Conservation (phyloP, 495 filamentous ascomycete species). For the Bacidia rubella region DNA sequence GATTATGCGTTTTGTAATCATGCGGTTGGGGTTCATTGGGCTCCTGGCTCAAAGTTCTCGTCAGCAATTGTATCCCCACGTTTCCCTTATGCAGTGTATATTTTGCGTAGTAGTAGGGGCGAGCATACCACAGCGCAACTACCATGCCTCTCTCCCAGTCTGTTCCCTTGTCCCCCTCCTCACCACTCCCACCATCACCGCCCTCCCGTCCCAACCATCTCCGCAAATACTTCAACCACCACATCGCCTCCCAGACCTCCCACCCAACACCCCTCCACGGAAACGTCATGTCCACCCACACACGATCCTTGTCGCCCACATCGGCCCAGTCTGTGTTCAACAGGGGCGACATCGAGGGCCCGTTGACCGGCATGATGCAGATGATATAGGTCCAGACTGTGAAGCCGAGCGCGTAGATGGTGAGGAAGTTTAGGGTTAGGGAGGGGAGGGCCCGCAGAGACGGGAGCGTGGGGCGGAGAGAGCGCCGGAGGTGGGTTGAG, state of each 20-base stretch:
- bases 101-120: not conserved
- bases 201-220: slow-evolving; percentile 10
- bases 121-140: slow-evolving; percentile 35
- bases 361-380: slow-evolving; percentile 48
- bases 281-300: slow-evolving; percentile 35
- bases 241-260: not conserved
- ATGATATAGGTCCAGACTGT: slow-evolving; percentile 30
- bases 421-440: not conserved
- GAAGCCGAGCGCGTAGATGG: slow-evolving; percentile 2
- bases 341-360: slow-evolving; percentile 66
- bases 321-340: slow-evolving; percentile 49
- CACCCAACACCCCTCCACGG: not conserved
- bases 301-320: slow-evolving; percentile 28
- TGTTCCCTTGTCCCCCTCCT: no score
- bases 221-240: not conserved
- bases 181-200: no score
- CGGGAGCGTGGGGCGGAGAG: not conserved
- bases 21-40: slow-evolving; percentile 43
- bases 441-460: not conserved
- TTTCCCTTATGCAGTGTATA: not conserved
- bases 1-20: slow-evolving; percentile 55
- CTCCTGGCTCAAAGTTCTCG: slow-evolving; percentile 31
- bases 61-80: not conserved
- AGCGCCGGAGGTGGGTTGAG: not conserved
- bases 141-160: slow-evolving; percentile 40